Conservation (phyloP, 139 green algal genomes). For the Coelastrella sp. region DNA sequence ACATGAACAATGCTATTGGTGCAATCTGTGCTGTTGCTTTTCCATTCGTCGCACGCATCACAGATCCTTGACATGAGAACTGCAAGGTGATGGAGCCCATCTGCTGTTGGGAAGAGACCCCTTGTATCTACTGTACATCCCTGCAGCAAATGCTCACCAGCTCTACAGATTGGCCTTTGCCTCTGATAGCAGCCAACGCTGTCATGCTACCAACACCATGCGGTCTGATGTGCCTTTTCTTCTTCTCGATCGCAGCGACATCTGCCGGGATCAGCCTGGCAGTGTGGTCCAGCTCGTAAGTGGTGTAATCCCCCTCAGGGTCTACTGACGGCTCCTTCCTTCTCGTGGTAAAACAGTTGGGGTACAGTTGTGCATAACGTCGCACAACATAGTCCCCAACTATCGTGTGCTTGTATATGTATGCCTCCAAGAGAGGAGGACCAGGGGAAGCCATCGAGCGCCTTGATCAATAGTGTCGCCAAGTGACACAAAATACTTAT, state of each 20-base stretch:
- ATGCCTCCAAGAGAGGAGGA: not conserved
- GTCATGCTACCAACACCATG: constrained; percentile 16
- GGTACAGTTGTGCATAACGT: constrained; percentile 9
- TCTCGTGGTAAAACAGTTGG: constrained; percentile 3
- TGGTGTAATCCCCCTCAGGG: not conserved
- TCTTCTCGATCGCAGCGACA: not conserved
- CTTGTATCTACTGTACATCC: not conserved
- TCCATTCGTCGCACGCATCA: too few relatives aligned
- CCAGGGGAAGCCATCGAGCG: not conserved
- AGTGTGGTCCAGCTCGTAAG: not conserved
- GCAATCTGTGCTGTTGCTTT: too few relatives aligned
- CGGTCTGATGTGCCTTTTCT: constrained; percentile 15
- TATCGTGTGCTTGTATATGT: constrained; percentile 31
- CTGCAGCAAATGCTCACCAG: constrained; percentile 17
- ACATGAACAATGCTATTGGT: too few relatives aligned
- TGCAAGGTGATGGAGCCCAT: not conserved
- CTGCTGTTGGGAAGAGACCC: not conserved
- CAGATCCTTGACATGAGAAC: too few relatives aligned
- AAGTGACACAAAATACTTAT: too few relatives aligned
- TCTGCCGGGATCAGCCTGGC: constrained; percentile 7
- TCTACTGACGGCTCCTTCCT: not conserved
- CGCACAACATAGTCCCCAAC: constrained; percentile 35
- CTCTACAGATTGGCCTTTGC: constrained; percentile 22
- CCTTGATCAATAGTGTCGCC: not conserved
- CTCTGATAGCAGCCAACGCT: constrained; percentile 18